Evolutionary conservation across 768 basidiomycete genomes (phyloP), one percentile per base, ranked within the genome.

Genomic region (Amanita pseudoporphyria): DNA sequence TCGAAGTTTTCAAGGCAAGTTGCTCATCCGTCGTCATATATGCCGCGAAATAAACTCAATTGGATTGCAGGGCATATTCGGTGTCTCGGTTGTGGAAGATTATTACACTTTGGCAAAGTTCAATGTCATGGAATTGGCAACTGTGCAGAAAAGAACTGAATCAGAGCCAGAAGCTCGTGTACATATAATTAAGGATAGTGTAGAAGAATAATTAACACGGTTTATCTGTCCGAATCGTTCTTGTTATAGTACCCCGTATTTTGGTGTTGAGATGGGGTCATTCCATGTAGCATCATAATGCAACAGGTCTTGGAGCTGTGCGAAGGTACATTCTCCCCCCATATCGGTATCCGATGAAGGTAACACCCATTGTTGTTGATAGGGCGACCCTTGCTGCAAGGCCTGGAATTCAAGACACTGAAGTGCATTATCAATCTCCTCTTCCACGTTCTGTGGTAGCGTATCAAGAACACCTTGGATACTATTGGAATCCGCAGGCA

Each of bases 1-100:
- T 89, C 5, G 87, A 91, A 57, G 72, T 91, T 4, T 90, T 89
- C 72, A 91, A 90, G 76, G 88, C 84, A 47, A 37, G 68, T 61
- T 14, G 12, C 31, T 19, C 39, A 28, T 30, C 12, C 3, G 5
- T 38, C 22, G 21, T 31, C 22, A n/a, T 45, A 16, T 51, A 6
- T 9, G 41, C 18, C 48, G n/a, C n/a, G 13, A 44, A 19, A 46
- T 43, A 35, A 33, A 19, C 22, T 24, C 37, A 40, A 54, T 41
- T 48, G 22, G 37, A 14, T 13, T 50, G n/a, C 57, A 90, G 87
- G 81, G 79, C 54, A 69, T 85, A 0, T 89, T 86, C 55, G 85
- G 89, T 2, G 69, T 91, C 22, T 80, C 86, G 48, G 65, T 91
- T 21, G 80, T 89, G 3, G 71, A 76, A 56, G 77, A 84, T 52